Conservation (phyloP, 179 eudicot species). For the Sideroxylon spinosum region DNA sequence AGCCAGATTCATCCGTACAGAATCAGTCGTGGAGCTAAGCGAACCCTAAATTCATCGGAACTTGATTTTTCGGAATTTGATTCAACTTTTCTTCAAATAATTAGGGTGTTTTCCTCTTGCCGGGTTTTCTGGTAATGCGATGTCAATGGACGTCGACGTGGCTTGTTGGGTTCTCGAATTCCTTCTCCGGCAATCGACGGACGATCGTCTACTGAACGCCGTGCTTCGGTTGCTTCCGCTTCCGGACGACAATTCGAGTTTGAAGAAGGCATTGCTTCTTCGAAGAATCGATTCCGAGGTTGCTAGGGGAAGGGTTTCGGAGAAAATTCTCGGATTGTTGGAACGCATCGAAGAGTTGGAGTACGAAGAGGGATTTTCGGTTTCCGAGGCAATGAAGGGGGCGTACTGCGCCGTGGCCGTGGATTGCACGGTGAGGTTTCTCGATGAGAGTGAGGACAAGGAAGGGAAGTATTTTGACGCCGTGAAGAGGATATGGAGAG, state of each 20-base stretch:
- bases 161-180: constrained; percentile 57
- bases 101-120: background rate
- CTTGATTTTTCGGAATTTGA: no score
- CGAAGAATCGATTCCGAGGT: constrained; percentile 42
- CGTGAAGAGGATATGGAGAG: constrained; percentile 60
- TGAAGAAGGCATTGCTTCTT: constrained; percentile 44
- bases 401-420: constrained; percentile 70
- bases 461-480: constrained; percentile 38
- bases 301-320: constrained; percentile 28
- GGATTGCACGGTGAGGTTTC: constrained; percentile 48
- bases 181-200: constrained; percentile 46
- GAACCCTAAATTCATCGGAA: no score
- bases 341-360: constrained; percentile 49
- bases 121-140: background rate
- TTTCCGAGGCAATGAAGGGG: constrained; percentile 36
- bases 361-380: constrained; percentile 19
- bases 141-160: constrained; percentile 28
- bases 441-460: constrained; percentile 25
- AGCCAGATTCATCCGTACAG: no score
- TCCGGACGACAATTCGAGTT: constrained; percentile 21
- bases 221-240: constrained; percentile 42
- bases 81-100: background rate
- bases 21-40: no score
- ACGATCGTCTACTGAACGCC: constrained; percentile 30
- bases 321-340: constrained; percentile 37